Conservation (phyloP, 2,329 filamentous ascomycete genomes). For the Epichloe sylvatica region DNA sequence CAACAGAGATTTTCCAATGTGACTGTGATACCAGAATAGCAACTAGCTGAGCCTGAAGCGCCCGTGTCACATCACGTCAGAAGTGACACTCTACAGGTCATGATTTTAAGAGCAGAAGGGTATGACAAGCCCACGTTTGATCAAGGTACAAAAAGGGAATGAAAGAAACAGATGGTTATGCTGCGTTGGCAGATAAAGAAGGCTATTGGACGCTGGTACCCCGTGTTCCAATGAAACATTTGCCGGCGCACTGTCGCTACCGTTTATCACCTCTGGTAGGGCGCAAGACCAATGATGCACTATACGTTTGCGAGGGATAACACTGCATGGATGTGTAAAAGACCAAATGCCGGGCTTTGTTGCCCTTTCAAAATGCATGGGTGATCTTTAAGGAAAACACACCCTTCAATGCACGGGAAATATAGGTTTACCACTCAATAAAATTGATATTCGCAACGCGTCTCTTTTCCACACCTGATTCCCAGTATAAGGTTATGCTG, state of each 20-base stretch:
- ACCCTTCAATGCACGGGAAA: no score
- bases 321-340: no score
- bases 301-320: background rate
- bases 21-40: background rate
- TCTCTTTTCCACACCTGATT: background rate
- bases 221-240: background rate
- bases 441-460: background rate
- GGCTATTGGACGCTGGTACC: background rate
- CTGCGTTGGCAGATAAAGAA: background rate
- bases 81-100: background rate
- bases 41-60: background rate
- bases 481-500: background rate
- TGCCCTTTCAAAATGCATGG: background rate
- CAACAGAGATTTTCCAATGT: conserved; percentile 21
- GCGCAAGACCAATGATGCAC: background rate
- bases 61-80: background rate
- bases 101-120: background rate
- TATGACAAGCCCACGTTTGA: background rate
- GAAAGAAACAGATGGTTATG: background rate
- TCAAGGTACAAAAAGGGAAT: background rate
- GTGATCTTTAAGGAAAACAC: no score
- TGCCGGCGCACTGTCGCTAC: background rate
- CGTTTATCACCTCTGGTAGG: background rate
- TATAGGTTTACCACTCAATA: no score
- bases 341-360: background rate